These are phyloP conservation scores for Candida sithepensis DNA, from an alignment of 805 yeast species.

Conservation along the genomic window DNA sequence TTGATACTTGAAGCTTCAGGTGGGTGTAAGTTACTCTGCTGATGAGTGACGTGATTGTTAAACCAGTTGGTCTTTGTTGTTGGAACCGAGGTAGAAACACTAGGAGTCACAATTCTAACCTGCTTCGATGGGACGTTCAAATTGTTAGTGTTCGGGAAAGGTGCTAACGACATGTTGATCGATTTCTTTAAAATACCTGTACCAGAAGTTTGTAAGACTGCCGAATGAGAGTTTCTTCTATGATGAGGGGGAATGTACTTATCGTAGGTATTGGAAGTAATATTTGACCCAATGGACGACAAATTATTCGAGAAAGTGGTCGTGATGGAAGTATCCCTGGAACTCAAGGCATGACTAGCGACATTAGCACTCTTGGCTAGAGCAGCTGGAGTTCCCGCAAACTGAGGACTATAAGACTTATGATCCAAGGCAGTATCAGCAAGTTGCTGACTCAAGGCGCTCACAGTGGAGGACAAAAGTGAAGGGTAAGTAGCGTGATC, in stretches of 20 bases:
- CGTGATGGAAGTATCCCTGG: slow-evolving; percentile 26
- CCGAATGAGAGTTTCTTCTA: slow-evolving; percentile 37
- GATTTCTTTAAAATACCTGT: slow-evolving; percentile 19
- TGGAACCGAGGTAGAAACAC: slow-evolving; percentile 36
- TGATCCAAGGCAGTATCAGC: slow-evolving; percentile 11
- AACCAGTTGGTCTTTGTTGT: slow-evolving; percentile 32
- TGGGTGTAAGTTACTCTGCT: background rate
- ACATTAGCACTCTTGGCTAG: background rate
- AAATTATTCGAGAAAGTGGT: slow-evolving; percentile 24
- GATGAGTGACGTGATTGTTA: slow-evolving; percentile 10
- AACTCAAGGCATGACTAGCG: slow-evolving; percentile 7
- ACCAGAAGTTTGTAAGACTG: slow-evolving; percentile 11
- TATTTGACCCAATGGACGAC: slow-evolving; percentile 25
- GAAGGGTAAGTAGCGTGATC: slow-evolving; percentile 22
- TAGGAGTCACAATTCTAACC: slow-evolving; percentile 19
- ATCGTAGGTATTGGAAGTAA: slow-evolving; percentile 18
- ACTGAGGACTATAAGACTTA: background rate
- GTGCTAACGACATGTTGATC: background rate
- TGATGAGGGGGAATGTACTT: slow-evolving; percentile 55
- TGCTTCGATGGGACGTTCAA: slow-evolving; percentile 14
- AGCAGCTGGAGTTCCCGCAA: background rate
- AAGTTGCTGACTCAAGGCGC: slow-evolving; percentile 15
- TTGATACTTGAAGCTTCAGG: background rate
- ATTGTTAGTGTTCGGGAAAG: background rate
- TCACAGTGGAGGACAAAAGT: slow-evolving; percentile 12